Conservation (phyloP, 352 stramenopile species). For the Blastocystis sp. region DNA sequence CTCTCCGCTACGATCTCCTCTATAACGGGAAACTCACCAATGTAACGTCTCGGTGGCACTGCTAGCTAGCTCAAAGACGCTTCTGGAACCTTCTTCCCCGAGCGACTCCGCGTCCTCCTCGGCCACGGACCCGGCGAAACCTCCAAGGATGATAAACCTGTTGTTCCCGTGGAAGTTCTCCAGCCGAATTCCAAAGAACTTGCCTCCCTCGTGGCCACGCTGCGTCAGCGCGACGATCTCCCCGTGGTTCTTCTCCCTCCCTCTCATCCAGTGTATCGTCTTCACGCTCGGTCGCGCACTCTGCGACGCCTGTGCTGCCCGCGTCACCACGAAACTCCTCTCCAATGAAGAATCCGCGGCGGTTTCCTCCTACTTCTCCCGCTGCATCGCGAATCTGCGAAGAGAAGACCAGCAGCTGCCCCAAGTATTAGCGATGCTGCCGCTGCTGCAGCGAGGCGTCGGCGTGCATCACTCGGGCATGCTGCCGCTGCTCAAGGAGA, state of each 20-base stretch:
- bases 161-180: conserved; percentile 62
- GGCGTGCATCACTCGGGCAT: conserved; percentile 88
- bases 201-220: neutral
- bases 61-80: conserved; percentile 60
- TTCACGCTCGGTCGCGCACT: conserved; percentile 63
- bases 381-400: conserved; percentile 64
- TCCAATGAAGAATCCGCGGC: conserved; percentile 38
- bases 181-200: neutral
- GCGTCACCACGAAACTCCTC: conserved; percentile 67
- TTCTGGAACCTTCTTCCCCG: conserved; percentile 62
- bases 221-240: neutral
- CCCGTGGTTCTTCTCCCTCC: neutral
- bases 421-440: conserved; percentile 62
- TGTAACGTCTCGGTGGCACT: conserved; percentile 64
- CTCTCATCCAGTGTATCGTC: conserved; percentile 37
- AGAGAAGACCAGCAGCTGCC: conserved; percentile 69
- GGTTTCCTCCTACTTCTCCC: conserved; percentile 62
- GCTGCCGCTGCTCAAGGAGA: conserved; percentile 96
- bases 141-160: conserved; percentile 58
- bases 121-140: conserved; percentile 43
- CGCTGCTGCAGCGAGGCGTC: conserved; percentile 85
- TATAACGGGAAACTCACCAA: conserved; percentile 76
- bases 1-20: conserved; percentile 86
- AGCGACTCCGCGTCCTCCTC: conserved; percentile 65
- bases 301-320: conserved; percentile 67